Evolutionary conservation across 306 rosid genomes (phyloP).

Genomic region (Parietaria judaica): DNA sequence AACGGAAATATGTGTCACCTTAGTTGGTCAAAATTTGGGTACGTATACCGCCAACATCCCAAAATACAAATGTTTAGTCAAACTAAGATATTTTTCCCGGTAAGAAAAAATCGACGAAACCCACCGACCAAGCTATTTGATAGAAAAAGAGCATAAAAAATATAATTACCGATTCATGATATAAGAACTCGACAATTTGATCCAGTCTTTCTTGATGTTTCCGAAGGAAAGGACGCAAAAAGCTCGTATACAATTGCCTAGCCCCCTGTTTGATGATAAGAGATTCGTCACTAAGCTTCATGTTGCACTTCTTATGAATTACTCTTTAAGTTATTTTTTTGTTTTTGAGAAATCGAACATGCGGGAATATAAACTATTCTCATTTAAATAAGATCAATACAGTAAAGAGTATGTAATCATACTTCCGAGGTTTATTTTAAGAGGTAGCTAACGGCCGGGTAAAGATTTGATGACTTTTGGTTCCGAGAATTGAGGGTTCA

Average conservation of each 20-base stretch:
- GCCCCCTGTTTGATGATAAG: slow-evolving; percentile 40
- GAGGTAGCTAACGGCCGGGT: no score
- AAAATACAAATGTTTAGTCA: no score
- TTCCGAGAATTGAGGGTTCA: no score
- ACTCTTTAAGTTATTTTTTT: background rate
- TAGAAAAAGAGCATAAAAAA: slow-evolving; percentile 2
- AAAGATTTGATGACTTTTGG: no score
- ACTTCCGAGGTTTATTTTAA: no score
- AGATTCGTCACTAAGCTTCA: slow-evolving; percentile 2
- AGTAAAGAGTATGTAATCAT: no score
- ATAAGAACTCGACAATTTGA: slow-evolving; percentile 25
- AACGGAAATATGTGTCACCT: no score
- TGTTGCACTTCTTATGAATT: background rate
- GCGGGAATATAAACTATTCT: no score
- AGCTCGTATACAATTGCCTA: slow-evolving; percentile 30
- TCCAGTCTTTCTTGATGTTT: slow-evolving; percentile 49
- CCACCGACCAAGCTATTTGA: no score
- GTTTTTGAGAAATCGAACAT: background rate
- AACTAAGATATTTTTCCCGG: no score
- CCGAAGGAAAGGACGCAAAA: slow-evolving; percentile 42
- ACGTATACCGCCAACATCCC: background rate
- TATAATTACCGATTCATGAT: slow-evolving; percentile 35
- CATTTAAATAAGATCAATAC: no score
- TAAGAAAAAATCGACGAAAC: background rate
- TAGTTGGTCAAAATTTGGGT: background rate